These are phyloP conservation scores for Hypoxylon sp. DNA, from an alignment of 2,329 filamentous ascomycete genomes.

Conservation along the genomic window DNA sequence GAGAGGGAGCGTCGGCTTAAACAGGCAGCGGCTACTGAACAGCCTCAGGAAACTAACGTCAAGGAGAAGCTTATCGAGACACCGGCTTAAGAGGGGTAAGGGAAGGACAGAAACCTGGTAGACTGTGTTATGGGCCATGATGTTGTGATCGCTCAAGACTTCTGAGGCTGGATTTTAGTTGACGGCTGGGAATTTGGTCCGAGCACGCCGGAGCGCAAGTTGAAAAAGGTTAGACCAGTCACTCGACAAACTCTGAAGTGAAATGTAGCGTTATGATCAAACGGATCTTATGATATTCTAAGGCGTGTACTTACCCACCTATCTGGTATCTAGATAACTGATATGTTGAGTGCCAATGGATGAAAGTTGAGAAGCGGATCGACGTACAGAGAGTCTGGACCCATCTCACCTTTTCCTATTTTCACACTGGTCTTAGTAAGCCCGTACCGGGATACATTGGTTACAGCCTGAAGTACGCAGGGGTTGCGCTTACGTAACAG, in stretches of 20 bases:
- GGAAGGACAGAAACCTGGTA: background rate
- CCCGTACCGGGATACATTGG: too few species aligned
- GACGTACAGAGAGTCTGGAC: too few species aligned
- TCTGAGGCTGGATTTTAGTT: background rate
- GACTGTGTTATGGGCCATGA: background rate
- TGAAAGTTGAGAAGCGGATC: background rate
- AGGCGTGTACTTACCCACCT: background rate
- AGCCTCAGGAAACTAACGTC: background rate
- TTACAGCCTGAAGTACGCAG: too few species aligned
- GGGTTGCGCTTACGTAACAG: background rate
- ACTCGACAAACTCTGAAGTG: background rate
- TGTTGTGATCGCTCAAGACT: background rate
- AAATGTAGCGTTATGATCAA: background rate
- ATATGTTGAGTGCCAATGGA: background rate
- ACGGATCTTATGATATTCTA: background rate
- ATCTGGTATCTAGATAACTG: too few species aligned
- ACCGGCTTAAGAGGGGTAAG: conserved; percentile 11
- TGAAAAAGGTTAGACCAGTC: background rate
- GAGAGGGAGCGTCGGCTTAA: conserved; percentile 46
- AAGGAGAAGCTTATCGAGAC: conserved; percentile 28
- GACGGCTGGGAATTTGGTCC: background rate
- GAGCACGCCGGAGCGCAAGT: background rate
- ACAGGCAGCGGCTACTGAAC: conserved; percentile 26
- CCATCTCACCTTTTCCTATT: background rate
- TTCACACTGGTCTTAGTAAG: background rate